A percentile compares a stretch with the other conserved stretches of the same genome.
phyloP scores from a whole-genome alignment of 345 rosid species.

The Eucalyptus melliodora region DNA sequence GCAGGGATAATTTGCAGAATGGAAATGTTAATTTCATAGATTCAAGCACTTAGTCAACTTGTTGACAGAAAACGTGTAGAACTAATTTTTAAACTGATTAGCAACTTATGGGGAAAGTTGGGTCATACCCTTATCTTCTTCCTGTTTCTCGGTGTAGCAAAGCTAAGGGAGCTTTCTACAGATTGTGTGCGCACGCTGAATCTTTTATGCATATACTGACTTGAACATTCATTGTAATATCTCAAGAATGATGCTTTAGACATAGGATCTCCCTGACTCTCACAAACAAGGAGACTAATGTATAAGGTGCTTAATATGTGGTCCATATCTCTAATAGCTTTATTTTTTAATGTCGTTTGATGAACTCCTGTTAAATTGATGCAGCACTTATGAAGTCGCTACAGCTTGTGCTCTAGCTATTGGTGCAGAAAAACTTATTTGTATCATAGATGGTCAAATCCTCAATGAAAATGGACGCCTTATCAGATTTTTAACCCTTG shows the following conservation, averaged over 20 bases:
- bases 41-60: not conserved
- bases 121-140: not conserved
- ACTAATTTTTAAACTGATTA: not conserved
- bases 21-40: not conserved
- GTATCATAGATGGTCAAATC: slow-evolving; percentile 88
- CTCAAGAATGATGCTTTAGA: not conserved
- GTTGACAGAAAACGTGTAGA: not conserved
- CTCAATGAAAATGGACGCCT: slow-evolving; percentile 74
- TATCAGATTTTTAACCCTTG: slow-evolving; percentile 75
- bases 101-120: not conserved
- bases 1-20: not conserved
- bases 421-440: slow-evolving; percentile 93
- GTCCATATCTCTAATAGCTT: not conserved
- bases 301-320: not conserved
- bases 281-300: not conserved
- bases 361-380: not conserved
- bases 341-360: not conserved
- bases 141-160: not conserved
- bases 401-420: slow-evolving; percentile 96
- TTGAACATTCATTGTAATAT: not conserved
- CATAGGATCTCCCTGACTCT: not conserved
- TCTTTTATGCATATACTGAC: not conserved
- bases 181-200: not conserved
- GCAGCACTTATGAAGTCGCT: slow-evolving; percentile 97
- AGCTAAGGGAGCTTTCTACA: not conserved